Evolutionary conservation across 2,329 filamentous ascomycete genomes (phyloP), one percentile per base, ranked within the genome.

Genomic region (Nothophoma quercina): DNA sequence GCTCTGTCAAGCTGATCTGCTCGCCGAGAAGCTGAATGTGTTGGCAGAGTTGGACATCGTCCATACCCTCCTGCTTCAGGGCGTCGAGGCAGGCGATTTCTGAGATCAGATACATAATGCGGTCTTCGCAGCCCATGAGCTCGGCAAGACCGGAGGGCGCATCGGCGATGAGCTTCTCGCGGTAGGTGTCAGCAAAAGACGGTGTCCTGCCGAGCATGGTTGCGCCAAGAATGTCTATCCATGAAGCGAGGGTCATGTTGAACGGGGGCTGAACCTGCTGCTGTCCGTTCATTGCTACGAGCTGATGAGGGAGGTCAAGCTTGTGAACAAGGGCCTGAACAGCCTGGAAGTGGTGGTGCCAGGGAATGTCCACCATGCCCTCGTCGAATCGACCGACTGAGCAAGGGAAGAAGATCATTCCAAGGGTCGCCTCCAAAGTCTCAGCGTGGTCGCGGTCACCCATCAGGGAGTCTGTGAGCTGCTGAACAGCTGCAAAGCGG

Each of bases 71-170:
- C 30, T 81, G 79, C 81, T 95, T 96, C 59, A 97, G 85, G 3
- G 90, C 89, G 74, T 98, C 95, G 45, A 99, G 86, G 75, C 95
- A 98, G 47, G 93, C 91, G 66, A 98, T 96, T 78, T 99, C 95
- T 2, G 92, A 96, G 72, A 99, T 96, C 66, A 98, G 82, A 75
- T 96, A 98, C 92, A 99, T 97, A 76, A 98, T 89, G 18, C 88
- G 87, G 77, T 99, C 95, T 60, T 98, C 93, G 75, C 95, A 98
- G 63, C 95, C 95, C 93, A 98, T 98, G 43, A 98, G 84, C 78
- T 96, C 92, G 45, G 89, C 87, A 29, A 99, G 83, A 9, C 95
- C 95, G 8, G 90, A 89, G 2, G 79, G 77, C 5, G 81, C 77
- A 19, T 80, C 78, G 40, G 75, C 78, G 43, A 96, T 84, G 74